A percentile compares a stretch with the other conserved stretches of the same genome.
phyloP scores from a whole-genome alignment of 2,329 filamentous ascomycete species.

The Colletotrichum ledebouriae region DNA sequence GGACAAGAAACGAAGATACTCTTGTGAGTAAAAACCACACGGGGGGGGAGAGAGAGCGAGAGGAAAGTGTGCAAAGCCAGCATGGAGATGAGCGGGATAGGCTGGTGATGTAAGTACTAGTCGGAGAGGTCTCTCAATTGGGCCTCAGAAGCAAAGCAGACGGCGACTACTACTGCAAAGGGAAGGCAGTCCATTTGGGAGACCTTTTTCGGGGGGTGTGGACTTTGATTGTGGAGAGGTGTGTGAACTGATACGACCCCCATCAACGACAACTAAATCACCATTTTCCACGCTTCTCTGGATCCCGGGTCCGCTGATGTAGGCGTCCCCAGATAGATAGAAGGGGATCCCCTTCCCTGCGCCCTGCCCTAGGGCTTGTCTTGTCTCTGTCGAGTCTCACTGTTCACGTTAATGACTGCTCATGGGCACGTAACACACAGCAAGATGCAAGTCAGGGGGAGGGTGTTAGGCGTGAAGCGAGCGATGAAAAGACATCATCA shows the following conservation, averaged over 20 bases:
- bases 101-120: slow-evolving; percentile 27
- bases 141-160: background rate
- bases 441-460: background rate
- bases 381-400: background rate
- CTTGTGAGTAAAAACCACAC: background rate
- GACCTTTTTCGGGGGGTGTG: background rate
- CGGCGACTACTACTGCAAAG: too few relatives aligned
- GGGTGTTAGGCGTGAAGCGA: background rate
- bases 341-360: too few relatives aligned
- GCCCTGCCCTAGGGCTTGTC: too few relatives aligned
- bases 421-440: background rate
- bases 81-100: slow-evolving; percentile 19
- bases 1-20: slow-evolving; percentile 36
- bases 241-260: slow-evolving; percentile 22
- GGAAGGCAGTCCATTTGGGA: background rate
- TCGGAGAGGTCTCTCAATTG: background rate
- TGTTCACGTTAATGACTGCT: background rate
- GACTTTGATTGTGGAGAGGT: slow-evolving; percentile 19
- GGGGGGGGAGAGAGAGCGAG: background rate
- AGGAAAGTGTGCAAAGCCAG: slow-evolving; percentile 11
- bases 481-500: background rate
- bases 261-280: slow-evolving; percentile 28
- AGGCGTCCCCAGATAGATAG: too few relatives aligned
- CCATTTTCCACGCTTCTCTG: slow-evolving; percentile 9
- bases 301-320: background rate